Evolutionary conservation across 164 flowering plant species (phyloP).

Genomic region (Santalum album): DNA sequence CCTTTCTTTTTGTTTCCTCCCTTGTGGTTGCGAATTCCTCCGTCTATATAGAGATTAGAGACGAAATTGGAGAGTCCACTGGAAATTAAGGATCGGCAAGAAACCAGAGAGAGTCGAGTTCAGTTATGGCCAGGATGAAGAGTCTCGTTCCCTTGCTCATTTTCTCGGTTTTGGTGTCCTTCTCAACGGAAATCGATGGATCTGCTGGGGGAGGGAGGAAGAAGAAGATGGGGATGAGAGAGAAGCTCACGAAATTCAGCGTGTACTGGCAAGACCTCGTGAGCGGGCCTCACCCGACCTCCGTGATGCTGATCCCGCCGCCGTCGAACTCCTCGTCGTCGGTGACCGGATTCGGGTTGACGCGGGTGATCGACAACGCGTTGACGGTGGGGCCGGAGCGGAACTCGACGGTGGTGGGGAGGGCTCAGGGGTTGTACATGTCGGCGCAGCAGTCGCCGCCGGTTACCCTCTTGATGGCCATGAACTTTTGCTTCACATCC

Average conservation of each 20-base stretch:
- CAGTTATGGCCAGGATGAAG: too few species aligned
- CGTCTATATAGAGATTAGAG: too few species aligned
- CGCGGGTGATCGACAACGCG: conserved; percentile 24
- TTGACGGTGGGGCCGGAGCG: conserved; percentile 16
- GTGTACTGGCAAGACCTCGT: conserved; percentile 30
- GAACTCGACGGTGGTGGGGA: conserved; percentile 20
- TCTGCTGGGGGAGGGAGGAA: too few species aligned
- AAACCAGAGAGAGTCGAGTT: too few species aligned
- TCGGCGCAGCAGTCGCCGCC: conserved; percentile 5
- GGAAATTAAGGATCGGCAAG: too few species aligned
- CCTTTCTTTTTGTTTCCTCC: too few species aligned
- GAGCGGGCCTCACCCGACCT: conserved; percentile 21
- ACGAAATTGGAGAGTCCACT: too few species aligned
- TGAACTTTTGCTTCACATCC: conserved; percentile 16
- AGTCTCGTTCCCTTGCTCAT: too few species aligned
- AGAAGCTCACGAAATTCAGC: conserved; percentile 19
- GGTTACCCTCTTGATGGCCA: conserved; percentile 13
- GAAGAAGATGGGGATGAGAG: too few species aligned
- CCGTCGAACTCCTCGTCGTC: conserved; percentile 9
- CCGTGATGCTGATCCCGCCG: conserved; percentile 16
- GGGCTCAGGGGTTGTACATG: conserved; percentile 26
- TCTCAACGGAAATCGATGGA: too few species aligned
- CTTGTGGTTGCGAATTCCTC: too few species aligned
- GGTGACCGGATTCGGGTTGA: conserved; percentile 13
- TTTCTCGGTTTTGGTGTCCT: too few species aligned